phyloP scores from a whole-genome alignment of 1,284 basidiomycete species.

The Cryptococcus sp. region DNA sequence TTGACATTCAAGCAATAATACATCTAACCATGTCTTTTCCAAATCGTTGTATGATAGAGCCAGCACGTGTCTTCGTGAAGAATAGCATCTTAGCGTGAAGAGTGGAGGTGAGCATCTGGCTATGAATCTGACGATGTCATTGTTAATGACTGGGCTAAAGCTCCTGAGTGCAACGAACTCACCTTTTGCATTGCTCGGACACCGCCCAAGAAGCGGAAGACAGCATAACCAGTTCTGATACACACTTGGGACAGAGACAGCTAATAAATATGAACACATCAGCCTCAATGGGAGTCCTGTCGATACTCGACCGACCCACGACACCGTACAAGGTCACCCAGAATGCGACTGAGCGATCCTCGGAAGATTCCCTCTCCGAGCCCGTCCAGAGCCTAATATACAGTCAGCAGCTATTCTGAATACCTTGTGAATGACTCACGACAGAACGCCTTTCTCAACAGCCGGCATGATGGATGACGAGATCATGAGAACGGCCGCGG shows the following conservation, averaged over 20 bases:
- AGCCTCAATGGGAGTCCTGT: background rate
- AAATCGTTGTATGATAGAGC: slow-evolving; percentile 38
- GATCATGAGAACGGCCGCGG: slow-evolving; percentile 52
- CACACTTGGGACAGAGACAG: slow-evolving; percentile 12
- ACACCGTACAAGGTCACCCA: slow-evolving; percentile 25
- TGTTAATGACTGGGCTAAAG: no score
- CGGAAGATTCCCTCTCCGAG: background rate
- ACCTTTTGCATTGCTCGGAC: slow-evolving; percentile 23
- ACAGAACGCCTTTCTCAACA: slow-evolving; percentile 18
- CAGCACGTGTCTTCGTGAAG: slow-evolving; percentile 33
- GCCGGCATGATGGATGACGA: slow-evolving; percentile 16
- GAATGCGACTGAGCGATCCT: slow-evolving; percentile 11
- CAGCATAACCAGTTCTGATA: slow-evolving; percentile 8
- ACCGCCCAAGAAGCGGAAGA: slow-evolving; percentile 23
- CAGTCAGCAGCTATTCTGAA: background rate
- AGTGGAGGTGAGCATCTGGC: slow-evolving; percentile 29
- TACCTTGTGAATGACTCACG: slow-evolving; percentile 20
- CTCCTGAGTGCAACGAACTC: slow-evolving; percentile 7
- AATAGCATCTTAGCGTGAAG: slow-evolving; percentile 33
- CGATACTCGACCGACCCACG: slow-evolving; percentile 15
- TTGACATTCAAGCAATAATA: background rate
- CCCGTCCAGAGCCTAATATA: slow-evolving; percentile 20
- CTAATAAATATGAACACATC: slow-evolving; percentile 1
- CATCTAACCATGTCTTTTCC: slow-evolving; percentile 30
- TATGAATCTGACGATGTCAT: slow-evolving; percentile 26